Evolutionary conservation across 1,139 yeast species (phyloP).

Genomic region (Waltiozyma sp.): DNA sequence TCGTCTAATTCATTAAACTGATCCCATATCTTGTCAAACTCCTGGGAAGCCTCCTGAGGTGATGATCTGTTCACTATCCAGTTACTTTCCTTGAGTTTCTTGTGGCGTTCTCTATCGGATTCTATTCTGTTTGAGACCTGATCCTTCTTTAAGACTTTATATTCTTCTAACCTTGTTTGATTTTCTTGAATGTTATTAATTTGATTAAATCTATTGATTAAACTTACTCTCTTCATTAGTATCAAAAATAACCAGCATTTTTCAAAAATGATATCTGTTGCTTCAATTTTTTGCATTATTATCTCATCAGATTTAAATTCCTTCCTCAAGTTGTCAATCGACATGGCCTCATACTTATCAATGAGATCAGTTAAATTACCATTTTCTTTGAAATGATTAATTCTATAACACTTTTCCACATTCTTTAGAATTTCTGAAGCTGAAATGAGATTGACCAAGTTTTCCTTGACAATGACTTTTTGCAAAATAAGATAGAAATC

Average conservation of each 20-base stretch:
- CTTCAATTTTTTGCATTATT: background rate
- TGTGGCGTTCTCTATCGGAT: constrained; percentile 78
- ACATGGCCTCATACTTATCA: constrained; percentile 3
- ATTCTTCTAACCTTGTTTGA: too few species aligned
- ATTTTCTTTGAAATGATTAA: constrained; percentile 5
- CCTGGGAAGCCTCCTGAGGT: constrained; percentile 32
- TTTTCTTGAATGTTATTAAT: constrained; percentile 6
- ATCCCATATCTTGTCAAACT: constrained; percentile 52
- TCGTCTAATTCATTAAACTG: constrained; percentile 33
- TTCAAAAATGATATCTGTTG: constrained; percentile 5
- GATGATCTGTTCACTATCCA: constrained; percentile 54
- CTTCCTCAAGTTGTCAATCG: constrained; percentile 2
- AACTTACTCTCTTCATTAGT: constrained; percentile 37
- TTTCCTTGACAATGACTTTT: constrained; percentile 13
- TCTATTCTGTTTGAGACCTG: constrained; percentile 71
- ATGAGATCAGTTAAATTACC: background rate
- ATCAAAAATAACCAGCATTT: constrained; percentile 41
- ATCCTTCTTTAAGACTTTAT: constrained; percentile 26
- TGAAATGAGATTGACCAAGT: constrained; percentile 12
- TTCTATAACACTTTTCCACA: constrained; percentile 9
- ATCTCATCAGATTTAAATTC: constrained; percentile 2
- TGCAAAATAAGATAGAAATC: constrained; percentile 12
- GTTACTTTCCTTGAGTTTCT: constrained; percentile 60
- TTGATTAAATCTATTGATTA: constrained; percentile 29
- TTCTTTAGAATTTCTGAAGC: constrained; percentile 11